Percentiles rank a stretch among this genome's conserved stretches.
phyloP scores from a whole-genome alignment of 2,329 filamentous ascomycete genomes.

The Colletotrichum higginsianum region DNA sequence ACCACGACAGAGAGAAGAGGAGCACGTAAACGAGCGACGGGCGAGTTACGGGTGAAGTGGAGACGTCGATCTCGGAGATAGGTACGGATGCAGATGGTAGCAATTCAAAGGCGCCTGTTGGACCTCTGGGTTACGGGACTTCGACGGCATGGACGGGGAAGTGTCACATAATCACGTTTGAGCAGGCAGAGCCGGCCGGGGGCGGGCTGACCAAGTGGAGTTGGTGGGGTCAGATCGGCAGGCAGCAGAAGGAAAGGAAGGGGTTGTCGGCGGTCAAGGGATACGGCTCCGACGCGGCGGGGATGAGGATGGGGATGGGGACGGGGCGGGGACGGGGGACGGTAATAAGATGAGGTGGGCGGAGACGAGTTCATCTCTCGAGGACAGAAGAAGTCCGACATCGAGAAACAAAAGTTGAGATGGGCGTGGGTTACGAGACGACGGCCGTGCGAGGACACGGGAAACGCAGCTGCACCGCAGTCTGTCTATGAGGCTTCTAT shows the following conservation, averaged over 20 bases:
- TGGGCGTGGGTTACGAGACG: background rate
- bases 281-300: background rate
- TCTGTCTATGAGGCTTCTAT: no score
- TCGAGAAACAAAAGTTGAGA: background rate
- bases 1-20: background rate
- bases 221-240: slow-evolving; percentile 5
- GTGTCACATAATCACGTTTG: background rate
- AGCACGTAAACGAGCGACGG: background rate
- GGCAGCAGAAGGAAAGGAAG: slow-evolving; percentile 3
- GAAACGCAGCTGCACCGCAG: background rate
- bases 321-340: background rate
- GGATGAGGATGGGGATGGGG: no score
- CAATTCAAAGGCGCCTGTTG: background rate
- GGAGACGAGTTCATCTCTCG: background rate
- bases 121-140: background rate
- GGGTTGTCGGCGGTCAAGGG: background rate
- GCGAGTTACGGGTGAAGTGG: background rate
- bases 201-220: background rate
- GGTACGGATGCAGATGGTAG: no score
- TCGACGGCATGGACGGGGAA: background rate
- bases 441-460: background rate
- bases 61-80: background rate
- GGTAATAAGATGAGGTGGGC: background rate
- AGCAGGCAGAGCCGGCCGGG: background rate
- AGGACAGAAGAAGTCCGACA: no score